phyloP scores from a whole-genome alignment of 345 rosid species.

The Brassica carinata region DNA sequence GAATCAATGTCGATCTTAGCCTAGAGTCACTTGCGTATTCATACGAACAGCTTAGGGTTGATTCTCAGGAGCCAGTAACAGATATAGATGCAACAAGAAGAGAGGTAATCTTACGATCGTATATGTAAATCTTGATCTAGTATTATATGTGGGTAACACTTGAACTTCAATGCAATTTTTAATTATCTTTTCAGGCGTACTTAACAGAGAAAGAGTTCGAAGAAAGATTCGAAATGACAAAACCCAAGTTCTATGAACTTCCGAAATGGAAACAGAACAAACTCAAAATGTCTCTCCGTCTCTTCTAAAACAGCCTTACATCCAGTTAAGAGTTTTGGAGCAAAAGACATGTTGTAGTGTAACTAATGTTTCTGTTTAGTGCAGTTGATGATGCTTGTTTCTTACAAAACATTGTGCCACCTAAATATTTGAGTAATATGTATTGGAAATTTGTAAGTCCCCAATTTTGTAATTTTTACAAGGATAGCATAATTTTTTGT shows the following conservation, averaged over 20 bases:
- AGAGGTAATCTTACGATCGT: conserved; percentile 50
- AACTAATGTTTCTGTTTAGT: conserved; percentile 14
- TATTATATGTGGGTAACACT: not conserved
- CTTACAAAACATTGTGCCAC: conserved; percentile 1
- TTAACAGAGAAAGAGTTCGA: conserved; percentile 57
- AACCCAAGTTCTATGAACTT: conserved; percentile 51
- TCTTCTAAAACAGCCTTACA: conserved; percentile 48
- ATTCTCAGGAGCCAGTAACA: conserved; percentile 54
- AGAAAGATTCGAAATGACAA: conserved; percentile 55
- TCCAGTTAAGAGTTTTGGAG: conserved; percentile 7
- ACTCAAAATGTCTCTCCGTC: conserved; percentile 60
- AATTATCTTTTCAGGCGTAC: conserved; percentile 50
- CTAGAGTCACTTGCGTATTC: conserved; percentile 47
- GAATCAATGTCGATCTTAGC: conserved; percentile 18
- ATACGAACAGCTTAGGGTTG: conserved; percentile 53
- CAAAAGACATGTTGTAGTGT: not conserved
- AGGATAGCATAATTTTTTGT: no score
- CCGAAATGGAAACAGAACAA: conserved; percentile 81
- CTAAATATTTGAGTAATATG: not conserved
- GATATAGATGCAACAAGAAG: conserved; percentile 65
- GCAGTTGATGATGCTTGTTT: conserved; percentile 1
- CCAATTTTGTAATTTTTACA: no score
- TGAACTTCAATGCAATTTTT: not conserved
- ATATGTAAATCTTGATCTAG: not conserved
- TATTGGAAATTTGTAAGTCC: not conserved